Conservation (phyloP, 23 red algal genomes). For the Gracilariopsis chorda region DNA sequence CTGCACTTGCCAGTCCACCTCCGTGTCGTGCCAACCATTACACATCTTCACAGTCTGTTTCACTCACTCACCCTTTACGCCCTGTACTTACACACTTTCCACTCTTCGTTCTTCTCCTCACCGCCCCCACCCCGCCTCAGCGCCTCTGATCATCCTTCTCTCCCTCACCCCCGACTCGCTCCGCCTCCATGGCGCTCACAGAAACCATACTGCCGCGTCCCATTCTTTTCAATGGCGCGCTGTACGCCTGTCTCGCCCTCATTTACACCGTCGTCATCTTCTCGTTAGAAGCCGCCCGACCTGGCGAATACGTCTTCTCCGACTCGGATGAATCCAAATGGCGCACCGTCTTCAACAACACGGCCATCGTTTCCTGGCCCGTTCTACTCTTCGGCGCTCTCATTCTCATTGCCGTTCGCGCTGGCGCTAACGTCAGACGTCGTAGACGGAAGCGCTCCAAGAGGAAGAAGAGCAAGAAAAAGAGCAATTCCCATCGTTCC, state of each 20-base stretch:
- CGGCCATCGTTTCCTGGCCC: constrained; percentile 41
- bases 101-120: neutral
- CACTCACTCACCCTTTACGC: neutral
- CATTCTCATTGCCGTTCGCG: constrained; percentile 42
- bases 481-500: neutral
- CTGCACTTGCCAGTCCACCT: too few species aligned
- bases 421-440: constrained; percentile 20
- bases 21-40: neutral
- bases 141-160: neutral
- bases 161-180: neutral
- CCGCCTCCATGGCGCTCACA: neutral
- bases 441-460: constrained; percentile 34
- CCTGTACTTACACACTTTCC: neutral
- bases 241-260: constrained; percentile 26
- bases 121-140: neutral
- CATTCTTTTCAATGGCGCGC: constrained; percentile 33
- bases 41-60: neutral
- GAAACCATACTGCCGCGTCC: constrained; percentile 26
- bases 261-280: constrained; percentile 41
- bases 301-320: constrained; percentile 24
- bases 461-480: neutral
- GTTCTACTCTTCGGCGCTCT: constrained; percentile 35
- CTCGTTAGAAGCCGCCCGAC: neutral
- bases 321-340: constrained; percentile 18
- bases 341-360: constrained; percentile 12